Evolutionary conservation across 192 early-diverging fungal species (phyloP), one percentile per base, ranked within the genome.

Genomic region (Phlyctochytrium arcticum): DNA sequence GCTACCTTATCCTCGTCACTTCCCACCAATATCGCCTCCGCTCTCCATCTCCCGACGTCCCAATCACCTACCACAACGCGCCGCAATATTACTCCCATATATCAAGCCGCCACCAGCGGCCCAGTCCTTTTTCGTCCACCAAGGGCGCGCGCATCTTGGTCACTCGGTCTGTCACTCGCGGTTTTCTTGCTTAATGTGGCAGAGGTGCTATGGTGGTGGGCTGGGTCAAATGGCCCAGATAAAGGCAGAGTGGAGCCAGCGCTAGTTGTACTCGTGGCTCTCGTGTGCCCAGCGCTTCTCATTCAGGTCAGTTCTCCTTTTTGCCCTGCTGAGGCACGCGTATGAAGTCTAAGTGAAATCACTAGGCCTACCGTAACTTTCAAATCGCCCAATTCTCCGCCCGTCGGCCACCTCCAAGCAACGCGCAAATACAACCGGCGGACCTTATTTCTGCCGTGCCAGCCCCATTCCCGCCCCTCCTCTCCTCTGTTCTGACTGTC

Each of bases 131-230:
- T n/a, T n/a, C n/a, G n/a, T n/a, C n/a, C n/a, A n/a, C n/a, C n/a
- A n/a, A n/a, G n/a, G n/a, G n/a, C n/a, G n/a, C n/a, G n/a, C n/a
- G n/a, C n/a, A n/a, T n/a, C n/a, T n/a, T n/a, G 39, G 39, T 44
- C 21, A 2, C 15, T 44, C 39, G 12, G 21, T 44, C 15, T 44
- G 21, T 35, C 30, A 27, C 53, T 5, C 48, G 36, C 34, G 21
- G 49, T 29, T 54, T 9, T 63, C 49, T 54, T 35, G 49, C 4
- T 10, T 63, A 6, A 24, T 53, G 12, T 35, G 50, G 31, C 53
- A 49, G 61, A 63, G 48, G 24, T 53, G 46, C 6, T 54, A 32
- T 32, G 23, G 49, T 2, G 61, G 61, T 21, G 6, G 48, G 19
- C 27, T 24, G 50, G 3, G 50, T 24, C 0, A 26, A 53, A 53